phyloP scores from a whole-genome alignment of 345 rosid species.

The Cardamine resedifolia region DNA sequence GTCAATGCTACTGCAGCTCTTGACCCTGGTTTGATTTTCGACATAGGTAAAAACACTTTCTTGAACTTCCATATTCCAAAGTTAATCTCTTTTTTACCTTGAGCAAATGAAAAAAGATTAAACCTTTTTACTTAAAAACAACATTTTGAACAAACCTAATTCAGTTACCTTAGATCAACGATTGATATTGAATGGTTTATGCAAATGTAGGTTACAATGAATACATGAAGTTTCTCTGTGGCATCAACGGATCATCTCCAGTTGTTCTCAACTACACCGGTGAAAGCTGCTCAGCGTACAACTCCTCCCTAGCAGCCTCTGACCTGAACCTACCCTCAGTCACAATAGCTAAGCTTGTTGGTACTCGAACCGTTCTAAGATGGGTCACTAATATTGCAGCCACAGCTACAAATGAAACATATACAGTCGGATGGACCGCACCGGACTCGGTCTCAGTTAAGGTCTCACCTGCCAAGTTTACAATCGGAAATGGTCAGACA shows the following conservation, averaged over 20 bases:
- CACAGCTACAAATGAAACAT: slow-evolving; percentile 48
- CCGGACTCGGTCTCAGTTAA: slow-evolving; percentile 68
- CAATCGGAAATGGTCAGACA: slow-evolving; percentile 49
- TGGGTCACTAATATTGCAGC: slow-evolving; percentile 59
- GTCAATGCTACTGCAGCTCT: slow-evolving; percentile 90
- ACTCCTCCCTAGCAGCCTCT: slow-evolving; percentile 46
- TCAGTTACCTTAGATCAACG: neutral
- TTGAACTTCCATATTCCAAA: neutral
- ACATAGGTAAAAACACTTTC: slow-evolving; percentile 58
- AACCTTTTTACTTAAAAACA: neutral
- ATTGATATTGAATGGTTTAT: neutral
- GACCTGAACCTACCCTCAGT: slow-evolving; percentile 93
- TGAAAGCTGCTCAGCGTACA: slow-evolving; percentile 57
- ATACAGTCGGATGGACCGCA: slow-evolving; percentile 68
- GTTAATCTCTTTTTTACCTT: neutral
- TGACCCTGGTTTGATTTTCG: slow-evolving; percentile 83
- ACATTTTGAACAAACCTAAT: neutral
- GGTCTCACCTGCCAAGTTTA: slow-evolving; percentile 70
- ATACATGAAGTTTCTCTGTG: slow-evolving; percentile 81
- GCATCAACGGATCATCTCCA: slow-evolving; percentile 71
- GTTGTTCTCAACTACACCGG: slow-evolving; percentile 81
- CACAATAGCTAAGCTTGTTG: slow-evolving; percentile 62
- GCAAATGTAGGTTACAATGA: slow-evolving; percentile 64
- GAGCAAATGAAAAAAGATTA: neutral
- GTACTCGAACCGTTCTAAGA: slow-evolving; percentile 53